Base-by-base conservation (phyloP, 768 basidiomycete species). In the Leccinum aurantiacum region DNA sequence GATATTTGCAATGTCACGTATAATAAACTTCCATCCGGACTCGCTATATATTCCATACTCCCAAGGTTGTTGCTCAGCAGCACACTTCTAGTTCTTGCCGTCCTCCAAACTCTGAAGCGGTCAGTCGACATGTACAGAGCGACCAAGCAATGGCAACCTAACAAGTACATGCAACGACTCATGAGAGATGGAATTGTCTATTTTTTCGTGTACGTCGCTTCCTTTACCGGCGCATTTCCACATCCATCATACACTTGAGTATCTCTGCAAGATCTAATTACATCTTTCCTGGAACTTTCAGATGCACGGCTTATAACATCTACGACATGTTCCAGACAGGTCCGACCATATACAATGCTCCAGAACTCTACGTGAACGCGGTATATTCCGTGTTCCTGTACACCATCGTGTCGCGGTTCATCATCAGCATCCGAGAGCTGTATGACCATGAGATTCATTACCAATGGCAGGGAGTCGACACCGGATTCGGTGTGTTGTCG, bases 121-220 rank as follows among this genome's bases (percentile, higher is more conserved):
- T 56, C 47, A 1, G 1, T 58, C 7, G 19, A 31, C 3, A 65
- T 58, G 60, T 53, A 65, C 54, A 27, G 33, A 5, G 46, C 41
- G 6, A 65, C 64, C 4, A 58, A 54, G 33, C 57, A 15, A 10
- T 65, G 64, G 64, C 54, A 56, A 7, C 38, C 33, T 13, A 65
- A 66, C 38, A 24, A 19, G 29, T 65, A 62, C 48, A 56, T 62
- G 19, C 24, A 31, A 17, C 57, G 19, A 3, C 31, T 65, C 1
- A 10, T 31, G 15, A 57, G 11, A 11, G 65, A 66, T 22, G 65
- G 65, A 4, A 29, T 46, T 1, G 13, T 52, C n/a, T 65, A 59
- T 27, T 65, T 65, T 59, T 15, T 27, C 24, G 52, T 53, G 64
- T 65, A 48, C 1, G 64, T 58, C 29, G 1, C 1, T 31, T n/a